Conservation (phyloP, 371 early-diverging fungal genomes). For the Batkoa obscura region DNA sequence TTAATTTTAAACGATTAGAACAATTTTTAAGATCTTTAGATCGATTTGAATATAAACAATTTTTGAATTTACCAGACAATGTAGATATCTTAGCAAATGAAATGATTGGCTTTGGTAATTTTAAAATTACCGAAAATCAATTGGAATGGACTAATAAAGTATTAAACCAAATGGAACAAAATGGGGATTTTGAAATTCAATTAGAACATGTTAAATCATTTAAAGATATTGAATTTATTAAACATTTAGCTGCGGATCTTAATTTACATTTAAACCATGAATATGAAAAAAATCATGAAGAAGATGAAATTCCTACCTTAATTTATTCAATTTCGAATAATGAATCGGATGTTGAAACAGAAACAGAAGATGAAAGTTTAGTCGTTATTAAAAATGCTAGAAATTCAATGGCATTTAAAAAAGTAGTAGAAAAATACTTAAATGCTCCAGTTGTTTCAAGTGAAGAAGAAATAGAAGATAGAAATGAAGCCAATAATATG, state of each 20-base stretch:
- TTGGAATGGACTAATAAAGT: too few species aligned
- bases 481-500: slow-evolving; percentile 26
- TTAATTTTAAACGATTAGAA: slow-evolving; percentile 43
- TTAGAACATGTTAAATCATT: background rate
- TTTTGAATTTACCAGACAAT: slow-evolving; percentile 9
- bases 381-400: slow-evolving; percentile 15
- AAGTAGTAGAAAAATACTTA: slow-evolving; percentile 22
- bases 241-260: background rate
- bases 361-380: slow-evolving; percentile 15
- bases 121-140: too few species aligned
- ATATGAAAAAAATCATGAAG: background rate
- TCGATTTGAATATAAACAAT: slow-evolving; percentile 26
- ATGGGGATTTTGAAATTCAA: background rate
- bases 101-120: background rate
- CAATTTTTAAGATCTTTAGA: slow-evolving; percentile 39
- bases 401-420: slow-evolving; percentile 28
- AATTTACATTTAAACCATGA: background rate
- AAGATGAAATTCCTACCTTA: background rate
- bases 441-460: slow-evolving; percentile 22
- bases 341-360: slow-evolving; percentile 4
- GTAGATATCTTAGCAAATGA: slow-evolving; percentile 17
- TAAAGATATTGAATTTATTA: background rate
- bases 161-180: too few species aligned
- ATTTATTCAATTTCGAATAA: background rate
- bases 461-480: slow-evolving; percentile 20